Evolutionary conservation across 2,329 filamentous ascomycete genomes (phyloP).

Genomic region (Aureobasidium musti): DNA sequence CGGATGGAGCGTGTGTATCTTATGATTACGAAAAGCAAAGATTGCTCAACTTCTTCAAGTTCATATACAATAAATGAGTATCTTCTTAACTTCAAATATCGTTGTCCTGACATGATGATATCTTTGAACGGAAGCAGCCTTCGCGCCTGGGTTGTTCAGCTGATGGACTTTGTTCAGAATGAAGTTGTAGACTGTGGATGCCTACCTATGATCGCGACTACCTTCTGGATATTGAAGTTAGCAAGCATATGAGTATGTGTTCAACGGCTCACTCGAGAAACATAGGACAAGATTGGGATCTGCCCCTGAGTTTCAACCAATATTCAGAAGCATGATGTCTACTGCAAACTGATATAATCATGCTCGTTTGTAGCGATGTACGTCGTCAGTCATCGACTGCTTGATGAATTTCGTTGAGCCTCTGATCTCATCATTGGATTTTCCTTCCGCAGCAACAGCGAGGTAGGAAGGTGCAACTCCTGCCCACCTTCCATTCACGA

Average conservation of each 20-base stretch:
- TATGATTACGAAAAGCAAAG: conserved; percentile 9
- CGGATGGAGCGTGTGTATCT: neutral
- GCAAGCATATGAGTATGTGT: too few species aligned
- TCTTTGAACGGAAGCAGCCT: neutral
- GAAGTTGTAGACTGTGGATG: neutral
- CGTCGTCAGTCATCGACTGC: neutral
- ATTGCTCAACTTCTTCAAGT: neutral
- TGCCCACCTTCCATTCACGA: conserved; percentile 6
- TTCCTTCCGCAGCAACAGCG: neutral
- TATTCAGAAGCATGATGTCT: too few species aligned
- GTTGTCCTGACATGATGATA: neutral
- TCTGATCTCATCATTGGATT: neutral
- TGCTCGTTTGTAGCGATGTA: neutral
- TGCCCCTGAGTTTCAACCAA: neutral
- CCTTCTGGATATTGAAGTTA: neutral
- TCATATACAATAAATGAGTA: neutral
- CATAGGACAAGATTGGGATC: too few species aligned
- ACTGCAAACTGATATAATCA: neutral
- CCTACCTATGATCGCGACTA: too few species aligned
- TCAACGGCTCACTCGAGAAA: too few species aligned
- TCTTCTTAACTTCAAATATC: neutral
- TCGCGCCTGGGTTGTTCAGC: neutral
- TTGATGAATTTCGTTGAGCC: neutral
- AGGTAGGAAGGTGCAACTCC: conserved; percentile 6
- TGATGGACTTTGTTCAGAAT: neutral